Evolutionary conservation across 495 filamentous ascomycete species (phyloP).

Genomic region (Thozetella sp.): DNA sequence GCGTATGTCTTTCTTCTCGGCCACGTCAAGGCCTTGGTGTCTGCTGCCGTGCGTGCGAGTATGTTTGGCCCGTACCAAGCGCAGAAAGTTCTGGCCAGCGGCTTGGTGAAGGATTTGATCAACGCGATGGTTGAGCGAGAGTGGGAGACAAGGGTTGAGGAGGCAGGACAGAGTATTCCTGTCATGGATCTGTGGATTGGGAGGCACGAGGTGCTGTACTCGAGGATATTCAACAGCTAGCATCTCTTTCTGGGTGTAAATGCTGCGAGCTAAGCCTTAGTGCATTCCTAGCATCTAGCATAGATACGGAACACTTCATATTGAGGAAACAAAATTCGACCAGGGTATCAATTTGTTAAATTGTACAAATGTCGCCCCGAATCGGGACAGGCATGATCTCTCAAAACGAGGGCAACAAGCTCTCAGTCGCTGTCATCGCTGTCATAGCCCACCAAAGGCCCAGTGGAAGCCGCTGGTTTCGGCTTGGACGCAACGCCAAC

Average conservation of each 20-base stretch:
- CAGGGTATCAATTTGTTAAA: slow-evolving; percentile 1
- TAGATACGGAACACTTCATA: too few species aligned
- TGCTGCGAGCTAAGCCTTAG: not conserved
- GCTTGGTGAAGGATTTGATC: slow-evolving; percentile 62
- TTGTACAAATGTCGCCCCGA: slow-evolving; percentile 1
- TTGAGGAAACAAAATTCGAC: too few species aligned
- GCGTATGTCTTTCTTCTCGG: slow-evolving; percentile 86
- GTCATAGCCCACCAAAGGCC: slow-evolving; percentile 85
- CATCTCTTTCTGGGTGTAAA: not conserved
- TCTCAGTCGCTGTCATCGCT: slow-evolving; percentile 76
- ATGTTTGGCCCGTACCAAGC: slow-evolving; percentile 94
- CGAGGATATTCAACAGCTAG: slow-evolving; percentile 87
- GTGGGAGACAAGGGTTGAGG: slow-evolving; percentile 58
- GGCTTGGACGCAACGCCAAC: slow-evolving; percentile 51
- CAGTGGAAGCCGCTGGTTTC: slow-evolving; percentile 44
- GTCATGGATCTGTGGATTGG: slow-evolving; percentile 93
- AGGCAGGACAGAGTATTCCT: slow-evolving; percentile 86
- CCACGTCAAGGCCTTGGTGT: slow-evolving; percentile 86
- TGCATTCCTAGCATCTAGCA: too few species aligned
- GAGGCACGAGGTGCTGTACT: slow-evolving; percentile 93
- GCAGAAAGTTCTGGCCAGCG: slow-evolving; percentile 74
- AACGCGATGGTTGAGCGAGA: slow-evolving; percentile 62
- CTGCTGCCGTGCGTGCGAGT: slow-evolving; percentile 84
- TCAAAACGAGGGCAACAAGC: not conserved
- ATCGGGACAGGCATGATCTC: not conserved